These are phyloP conservation scores for Parietichytrium sp. DNA, from an alignment of 108 stramenopile species.

Conservation along the genomic window DNA sequence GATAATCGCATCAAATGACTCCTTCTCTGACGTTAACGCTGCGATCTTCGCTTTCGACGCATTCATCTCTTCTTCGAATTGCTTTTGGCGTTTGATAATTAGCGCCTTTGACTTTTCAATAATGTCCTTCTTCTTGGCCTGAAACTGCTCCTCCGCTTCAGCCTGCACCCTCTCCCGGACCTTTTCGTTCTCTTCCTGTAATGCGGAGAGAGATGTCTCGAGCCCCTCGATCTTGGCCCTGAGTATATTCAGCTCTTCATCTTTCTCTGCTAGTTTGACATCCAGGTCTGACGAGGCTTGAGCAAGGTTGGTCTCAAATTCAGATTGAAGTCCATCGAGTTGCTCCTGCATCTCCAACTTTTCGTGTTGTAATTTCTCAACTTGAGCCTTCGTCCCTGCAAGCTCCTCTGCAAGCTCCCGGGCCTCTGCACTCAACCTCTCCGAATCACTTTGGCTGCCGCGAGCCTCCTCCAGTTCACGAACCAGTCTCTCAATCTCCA, in stretches of 20 bases:
- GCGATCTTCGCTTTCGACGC: not conserved
- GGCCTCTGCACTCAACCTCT: not conserved
- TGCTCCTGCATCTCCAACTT: too few species aligned
- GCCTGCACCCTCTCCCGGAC: not conserved
- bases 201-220: not conserved
- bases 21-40: not conserved
- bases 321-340: not conserved
- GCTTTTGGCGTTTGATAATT: not conserved
- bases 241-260: not conserved
- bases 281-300: not conserved
- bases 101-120: not conserved
- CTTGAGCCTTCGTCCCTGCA: too few species aligned
- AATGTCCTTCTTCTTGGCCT: constrained; percentile 32
- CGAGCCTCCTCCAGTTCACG: not conserved
- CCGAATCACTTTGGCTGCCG: not conserved
- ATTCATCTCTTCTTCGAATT: not conserved
- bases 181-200: not conserved
- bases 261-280: not conserved
- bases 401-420: too few species aligned
- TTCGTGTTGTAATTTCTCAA: too few species aligned
- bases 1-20: not conserved
- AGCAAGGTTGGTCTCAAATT: not conserved
- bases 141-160: not conserved
- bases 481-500: not conserved
- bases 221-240: not conserved